Conservation (phyloP, 768 basidiomycete species). For the Hygrocybe coccinea region DNA sequence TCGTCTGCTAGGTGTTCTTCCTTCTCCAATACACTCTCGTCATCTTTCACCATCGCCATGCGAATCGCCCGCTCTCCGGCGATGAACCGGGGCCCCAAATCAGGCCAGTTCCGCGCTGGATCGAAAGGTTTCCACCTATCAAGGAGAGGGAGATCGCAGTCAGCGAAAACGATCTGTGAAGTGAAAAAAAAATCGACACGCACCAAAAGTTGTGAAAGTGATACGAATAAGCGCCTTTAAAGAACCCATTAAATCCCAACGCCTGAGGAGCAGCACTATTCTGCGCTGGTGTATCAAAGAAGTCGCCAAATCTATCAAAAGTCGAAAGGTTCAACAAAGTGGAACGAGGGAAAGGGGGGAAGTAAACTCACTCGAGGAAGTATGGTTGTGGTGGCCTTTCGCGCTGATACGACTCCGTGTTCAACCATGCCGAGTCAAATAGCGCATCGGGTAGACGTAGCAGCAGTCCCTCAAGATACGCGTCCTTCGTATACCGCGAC, state of each 20-base stretch:
- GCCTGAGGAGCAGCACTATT: slow-evolving; percentile 80
- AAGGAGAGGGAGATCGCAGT: neutral
- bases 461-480: slow-evolving; percentile 74
- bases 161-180: slow-evolving; percentile 6
- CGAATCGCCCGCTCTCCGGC: slow-evolving; percentile 71
- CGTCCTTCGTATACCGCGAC: slow-evolving; percentile 85
- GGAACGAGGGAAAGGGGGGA: no score
- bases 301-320: slow-evolving; percentile 68
- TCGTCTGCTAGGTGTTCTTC: slow-evolving; percentile 55
- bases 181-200: slow-evolving; percentile 17
- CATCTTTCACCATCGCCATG: slow-evolving; percentile 23
- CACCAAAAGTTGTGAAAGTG: slow-evolving; percentile 95
- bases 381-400: slow-evolving; percentile 93
- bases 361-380: slow-evolving; percentile 66
- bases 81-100: slow-evolving; percentile 76
- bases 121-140: slow-evolving; percentile 99
- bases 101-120: slow-evolving; percentile 89
- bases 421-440: slow-evolving; percentile 96
- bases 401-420: slow-evolving; percentile 86
- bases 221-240: slow-evolving; percentile 91
- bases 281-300: slow-evolving; percentile 75
- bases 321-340: neutral
- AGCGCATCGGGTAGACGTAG: slow-evolving; percentile 90
- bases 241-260: slow-evolving; percentile 92
- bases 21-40: slow-evolving; percentile 39